Conservation (phyloP, 1,139 yeast species). For the Eremothecium gossypii region DNA sequence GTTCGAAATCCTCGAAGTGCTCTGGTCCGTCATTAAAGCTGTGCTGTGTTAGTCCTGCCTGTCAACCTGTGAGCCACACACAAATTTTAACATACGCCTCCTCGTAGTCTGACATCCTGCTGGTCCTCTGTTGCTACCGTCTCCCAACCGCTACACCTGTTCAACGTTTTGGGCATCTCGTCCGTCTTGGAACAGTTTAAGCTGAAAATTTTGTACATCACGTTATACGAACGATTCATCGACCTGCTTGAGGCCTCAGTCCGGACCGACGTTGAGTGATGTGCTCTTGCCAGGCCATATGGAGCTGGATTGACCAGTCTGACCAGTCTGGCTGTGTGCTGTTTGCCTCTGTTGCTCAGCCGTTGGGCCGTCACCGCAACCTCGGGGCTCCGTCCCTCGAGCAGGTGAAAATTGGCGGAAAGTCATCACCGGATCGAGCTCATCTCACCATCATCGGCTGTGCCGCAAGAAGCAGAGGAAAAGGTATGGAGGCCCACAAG, state of each 20-base stretch:
- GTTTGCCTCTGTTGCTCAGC: no score
- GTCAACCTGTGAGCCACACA: not conserved
- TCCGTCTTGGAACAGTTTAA: not conserved
- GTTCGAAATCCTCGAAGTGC: conserved; percentile 73
- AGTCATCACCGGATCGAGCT: no score
- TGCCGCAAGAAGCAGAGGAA: not conserved
- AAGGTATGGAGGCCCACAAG: conserved; percentile 1
- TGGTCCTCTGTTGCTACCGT: not conserved
- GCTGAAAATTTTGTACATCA: not conserved
- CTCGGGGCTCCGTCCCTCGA: no score
- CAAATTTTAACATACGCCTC: conserved; percentile 31
- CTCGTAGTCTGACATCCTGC: conserved; percentile 42
- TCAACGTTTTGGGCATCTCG: not conserved
- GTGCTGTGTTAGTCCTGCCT: conserved; percentile 6
- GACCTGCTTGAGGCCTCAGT: no score
- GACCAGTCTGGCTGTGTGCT: no score
- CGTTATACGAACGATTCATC: not conserved
- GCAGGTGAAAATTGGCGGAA: no score
- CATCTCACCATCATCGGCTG: no score
- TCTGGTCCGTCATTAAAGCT: conserved; percentile 69
- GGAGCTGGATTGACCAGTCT: no score
- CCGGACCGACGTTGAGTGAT: no score
- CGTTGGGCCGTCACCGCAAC: no score
- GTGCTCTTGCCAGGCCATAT: no score
- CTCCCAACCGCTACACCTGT: not conserved